Evolutionary conservation across 2,329 filamentous ascomycete genomes (phyloP).

Genomic region (Pseudogymnoascus sp.): DNA sequence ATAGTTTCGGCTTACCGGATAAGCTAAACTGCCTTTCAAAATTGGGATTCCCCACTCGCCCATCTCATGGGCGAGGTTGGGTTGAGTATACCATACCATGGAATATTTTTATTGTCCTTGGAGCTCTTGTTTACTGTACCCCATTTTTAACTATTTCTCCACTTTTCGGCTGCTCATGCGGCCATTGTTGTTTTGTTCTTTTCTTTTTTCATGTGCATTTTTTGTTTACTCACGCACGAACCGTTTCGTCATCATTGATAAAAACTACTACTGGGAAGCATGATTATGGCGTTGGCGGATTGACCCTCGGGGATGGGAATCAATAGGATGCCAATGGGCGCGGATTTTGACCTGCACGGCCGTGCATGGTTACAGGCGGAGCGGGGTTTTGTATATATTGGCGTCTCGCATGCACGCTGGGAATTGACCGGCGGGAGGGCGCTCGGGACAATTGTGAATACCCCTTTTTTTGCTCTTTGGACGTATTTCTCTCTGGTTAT

Average conservation of each 20-base stretch:
- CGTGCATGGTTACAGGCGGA: not conserved
- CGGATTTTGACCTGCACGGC: not conserved
- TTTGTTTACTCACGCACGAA: not conserved
- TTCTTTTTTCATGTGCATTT: not conserved
- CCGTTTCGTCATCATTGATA: not conserved
- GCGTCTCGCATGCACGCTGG: not conserved
- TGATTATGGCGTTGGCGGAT: conserved; percentile 6
- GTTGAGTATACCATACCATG: not conserved
- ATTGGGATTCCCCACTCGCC: not conserved
- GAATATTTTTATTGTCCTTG: not conserved
- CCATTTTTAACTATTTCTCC: not conserved
- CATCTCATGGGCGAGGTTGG: not conserved
- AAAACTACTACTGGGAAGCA: conserved; percentile 2
- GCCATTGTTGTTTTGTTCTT: not conserved
- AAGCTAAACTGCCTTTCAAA: not conserved
- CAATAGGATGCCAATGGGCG: conserved; percentile 7
- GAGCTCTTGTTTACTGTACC: not conserved
- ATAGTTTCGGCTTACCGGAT: conserved; percentile 1
- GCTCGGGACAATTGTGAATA: conserved; percentile 2
- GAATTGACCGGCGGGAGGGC: conserved; percentile 5
- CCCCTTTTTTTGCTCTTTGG: conserved; percentile 1
- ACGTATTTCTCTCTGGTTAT: not conserved
- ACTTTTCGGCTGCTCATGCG: not conserved
- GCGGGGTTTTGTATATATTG: conserved; percentile 2
- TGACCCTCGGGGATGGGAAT: conserved; percentile 7